Conservation (phyloP, 768 basidiomycete genomes). For the Naganishia antarctica region DNA sequence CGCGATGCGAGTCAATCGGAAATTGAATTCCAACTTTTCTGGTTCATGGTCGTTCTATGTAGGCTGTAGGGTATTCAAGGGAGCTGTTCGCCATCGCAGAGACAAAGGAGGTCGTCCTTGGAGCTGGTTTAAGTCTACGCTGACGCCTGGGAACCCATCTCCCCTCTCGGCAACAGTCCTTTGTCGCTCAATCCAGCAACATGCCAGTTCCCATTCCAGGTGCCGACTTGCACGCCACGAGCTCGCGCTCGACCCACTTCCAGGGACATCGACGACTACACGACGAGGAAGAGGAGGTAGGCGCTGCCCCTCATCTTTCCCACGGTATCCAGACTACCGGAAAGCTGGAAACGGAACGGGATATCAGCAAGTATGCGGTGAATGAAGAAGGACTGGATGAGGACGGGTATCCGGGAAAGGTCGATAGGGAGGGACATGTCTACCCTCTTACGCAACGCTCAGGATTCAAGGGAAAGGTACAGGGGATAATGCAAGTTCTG, state of each 20-base stretch:
- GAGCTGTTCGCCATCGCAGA: no score
- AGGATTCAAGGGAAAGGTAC: constrained; percentile 27
- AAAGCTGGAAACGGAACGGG: neutral
- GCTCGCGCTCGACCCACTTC: constrained; percentile 7
- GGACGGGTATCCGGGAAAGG: neutral
- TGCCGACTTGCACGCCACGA: constrained; percentile 4
- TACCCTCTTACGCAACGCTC: neutral
- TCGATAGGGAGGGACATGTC: neutral
- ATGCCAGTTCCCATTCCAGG: constrained; percentile 27
- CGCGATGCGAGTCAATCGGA: neutral
- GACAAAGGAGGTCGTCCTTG: no score
- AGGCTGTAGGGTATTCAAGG: no score
- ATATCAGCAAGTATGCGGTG: neutral
- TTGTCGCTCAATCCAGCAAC: neutral
- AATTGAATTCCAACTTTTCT: no score
- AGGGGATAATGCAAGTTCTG: constrained; percentile 33
- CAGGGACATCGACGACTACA: constrained; percentile 20
- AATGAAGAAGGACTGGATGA: neutral
- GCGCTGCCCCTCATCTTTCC: neutral
- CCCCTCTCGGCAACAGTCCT: neutral
- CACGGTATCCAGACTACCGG: neutral
- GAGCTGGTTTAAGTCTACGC: neutral
- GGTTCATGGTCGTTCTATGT: no score
- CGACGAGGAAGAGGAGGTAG: constrained; percentile 23
- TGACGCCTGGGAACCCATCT: neutral